Evolutionary conservation across 257 asterid genomes (phyloP).

Genomic region (Ajuga chamaepitys): DNA sequence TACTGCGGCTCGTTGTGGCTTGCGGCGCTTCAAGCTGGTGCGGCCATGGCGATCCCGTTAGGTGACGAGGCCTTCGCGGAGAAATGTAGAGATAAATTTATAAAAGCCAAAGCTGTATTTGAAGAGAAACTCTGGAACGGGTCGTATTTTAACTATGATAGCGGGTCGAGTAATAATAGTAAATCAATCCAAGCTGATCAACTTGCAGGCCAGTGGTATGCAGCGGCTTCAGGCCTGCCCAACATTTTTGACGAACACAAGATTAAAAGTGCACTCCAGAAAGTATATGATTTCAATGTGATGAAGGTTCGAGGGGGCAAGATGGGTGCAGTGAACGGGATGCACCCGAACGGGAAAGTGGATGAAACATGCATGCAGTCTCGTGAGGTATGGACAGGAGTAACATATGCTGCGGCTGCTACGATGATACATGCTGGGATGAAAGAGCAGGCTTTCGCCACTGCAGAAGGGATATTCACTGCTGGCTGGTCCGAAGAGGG

Average conservation of each 20-base stretch:
- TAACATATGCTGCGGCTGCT: constrained; percentile 87
- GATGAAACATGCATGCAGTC: constrained; percentile 99
- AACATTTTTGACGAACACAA: constrained; percentile 64
- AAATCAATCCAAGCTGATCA: constrained; percentile 96
- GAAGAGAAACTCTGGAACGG: constrained; percentile 93
- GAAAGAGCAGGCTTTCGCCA: constrained; percentile 84
- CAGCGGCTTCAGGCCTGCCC: constrained; percentile 92
- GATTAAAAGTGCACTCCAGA: constrained; percentile 74
- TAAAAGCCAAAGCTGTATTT: constrained; percentile 55
- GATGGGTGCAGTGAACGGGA: constrained; percentile 98
- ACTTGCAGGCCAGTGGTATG: constrained; percentile 95
- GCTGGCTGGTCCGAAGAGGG: constrained; percentile 99
- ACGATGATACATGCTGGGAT: constrained; percentile 96
- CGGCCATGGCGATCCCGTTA: constrained; percentile 80
- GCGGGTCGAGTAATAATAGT: constrained; percentile 89
- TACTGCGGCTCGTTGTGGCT: constrained; percentile 98
- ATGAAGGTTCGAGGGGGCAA: constrained; percentile 81
- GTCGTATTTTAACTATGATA: constrained; percentile 82
- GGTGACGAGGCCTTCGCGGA: constrained; percentile 81
- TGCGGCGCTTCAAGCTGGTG: constrained; percentile 93
- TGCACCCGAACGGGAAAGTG: constrained; percentile 87
- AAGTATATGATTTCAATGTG: constrained; percentile 75
- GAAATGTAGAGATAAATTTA: constrained; percentile 50
- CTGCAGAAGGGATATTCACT: constrained; percentile 87
- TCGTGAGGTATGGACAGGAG: constrained; percentile 95